These are phyloP conservation scores for Hydrangea macrophylla DNA, from an alignment of 148 eudicot species.

Conservation along the genomic window DNA sequence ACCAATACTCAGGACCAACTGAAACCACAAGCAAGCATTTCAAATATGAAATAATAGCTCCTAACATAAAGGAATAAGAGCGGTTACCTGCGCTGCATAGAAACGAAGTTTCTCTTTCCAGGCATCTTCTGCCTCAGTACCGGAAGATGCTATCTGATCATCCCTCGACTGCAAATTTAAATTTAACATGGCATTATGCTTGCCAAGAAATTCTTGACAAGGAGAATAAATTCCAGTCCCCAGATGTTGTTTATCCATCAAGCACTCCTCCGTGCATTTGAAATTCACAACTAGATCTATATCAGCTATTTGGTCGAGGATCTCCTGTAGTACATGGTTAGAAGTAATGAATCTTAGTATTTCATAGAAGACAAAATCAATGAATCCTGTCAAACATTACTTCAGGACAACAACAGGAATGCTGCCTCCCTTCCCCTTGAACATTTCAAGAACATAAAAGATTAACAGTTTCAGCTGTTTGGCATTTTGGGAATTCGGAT, in stretches of 20 bases:
- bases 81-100: conserved; percentile 69
- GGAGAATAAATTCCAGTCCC: conserved; percentile 30
- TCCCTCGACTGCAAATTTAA: conserved; percentile 29
- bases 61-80: neutral
- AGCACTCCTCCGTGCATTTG: conserved; percentile 47
- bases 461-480: neutral
- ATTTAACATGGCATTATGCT: conserved; percentile 22
- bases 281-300: conserved; percentile 82
- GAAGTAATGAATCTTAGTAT: neutral
- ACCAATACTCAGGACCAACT: neutral
- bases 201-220: conserved; percentile 28
- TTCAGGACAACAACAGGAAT: neutral
- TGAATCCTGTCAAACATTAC: neutral
- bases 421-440: neutral
- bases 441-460: neutral
- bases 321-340: conserved; percentile 50
- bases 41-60: neutral
- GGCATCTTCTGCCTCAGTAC: conserved; percentile 26
- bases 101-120: conserved; percentile 53
- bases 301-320: conserved; percentile 78
- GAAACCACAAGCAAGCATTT: neutral
- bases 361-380: neutral
- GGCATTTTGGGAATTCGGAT: neutral
- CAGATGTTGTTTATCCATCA: conserved; percentile 32
- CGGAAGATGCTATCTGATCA: conserved; percentile 25